phyloP scores from a whole-genome alignment of 768 basidiomycete genomes.

The Tubosaeta brunneosetosa region DNA sequence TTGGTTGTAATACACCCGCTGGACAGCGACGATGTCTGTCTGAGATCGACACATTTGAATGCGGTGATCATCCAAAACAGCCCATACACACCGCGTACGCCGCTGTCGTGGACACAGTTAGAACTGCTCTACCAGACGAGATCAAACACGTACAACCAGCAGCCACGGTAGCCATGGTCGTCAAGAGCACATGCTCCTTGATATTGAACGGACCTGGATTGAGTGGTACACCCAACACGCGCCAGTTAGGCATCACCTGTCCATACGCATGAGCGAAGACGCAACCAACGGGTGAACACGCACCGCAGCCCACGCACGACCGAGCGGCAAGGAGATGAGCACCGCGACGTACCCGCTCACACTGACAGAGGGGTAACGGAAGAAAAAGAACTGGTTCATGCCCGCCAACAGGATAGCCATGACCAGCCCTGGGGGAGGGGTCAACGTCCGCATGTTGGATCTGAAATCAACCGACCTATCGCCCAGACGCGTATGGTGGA shows the following conservation, averaged over 20 bases:
- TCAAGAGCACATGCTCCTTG: conserved; percentile 68
- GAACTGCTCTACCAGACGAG: not conserved
- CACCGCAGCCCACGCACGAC: conserved; percentile 55
- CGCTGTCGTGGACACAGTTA: conserved; percentile 20
- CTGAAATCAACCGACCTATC: conserved; percentile 33
- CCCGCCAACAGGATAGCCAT: conserved; percentile 63
- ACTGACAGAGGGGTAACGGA: conserved; percentile 53
- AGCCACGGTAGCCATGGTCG: conserved; percentile 61
- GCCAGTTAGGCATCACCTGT: conserved; percentile 46
- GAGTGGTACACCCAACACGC: conserved; percentile 54
- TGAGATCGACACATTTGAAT: conserved; percentile 5
- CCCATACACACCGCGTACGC: conserved; percentile 41
- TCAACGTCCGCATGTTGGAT: not conserved
- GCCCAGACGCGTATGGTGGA: conserved; percentile 58
- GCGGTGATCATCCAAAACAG: not conserved
- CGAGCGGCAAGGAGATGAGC: conserved; percentile 64
- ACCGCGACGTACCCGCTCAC: conserved; percentile 58
- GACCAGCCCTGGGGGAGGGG: conserved; percentile 22
- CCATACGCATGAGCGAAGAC: not conserved
- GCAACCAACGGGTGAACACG: not conserved
- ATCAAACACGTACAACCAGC: conserved; percentile 17
- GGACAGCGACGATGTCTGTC: conserved; percentile 72
- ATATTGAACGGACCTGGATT: conserved; percentile 76
- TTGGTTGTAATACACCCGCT: conserved; percentile 64
- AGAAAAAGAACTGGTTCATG: conserved; percentile 76